Base-by-base conservation (phyloP, 495 filamentous ascomycete genomes). In the Chlorociboria aeruginascens region DNA sequence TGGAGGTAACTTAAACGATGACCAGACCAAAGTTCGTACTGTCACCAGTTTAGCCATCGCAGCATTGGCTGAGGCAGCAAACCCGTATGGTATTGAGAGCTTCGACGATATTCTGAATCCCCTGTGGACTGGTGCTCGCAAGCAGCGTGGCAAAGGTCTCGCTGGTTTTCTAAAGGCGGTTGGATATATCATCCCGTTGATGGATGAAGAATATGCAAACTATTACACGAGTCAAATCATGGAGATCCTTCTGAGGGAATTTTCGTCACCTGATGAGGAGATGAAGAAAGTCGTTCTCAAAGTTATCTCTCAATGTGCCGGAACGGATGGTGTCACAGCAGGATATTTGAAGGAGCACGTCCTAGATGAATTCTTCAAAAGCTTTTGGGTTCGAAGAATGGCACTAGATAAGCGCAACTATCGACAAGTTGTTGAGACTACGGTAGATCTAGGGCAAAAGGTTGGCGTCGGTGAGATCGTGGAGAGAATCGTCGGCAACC, bases 261-360 rank as follows among this genome's bases (percentile, higher is more conserved):
- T 97, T 56, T 82, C 87, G 9, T 95, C 88, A 2, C 92, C 90
- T 0, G 93, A 99, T 54, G 93, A 99, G 62, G 93, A 99, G 65
- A 99, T 99, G 93, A 99, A 99, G 70, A 97, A 97, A 68, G 89
- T 97, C 2, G 92, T 97, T 9, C 66, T 97, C 33, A 97, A 97
- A 66, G 93, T 97, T 32, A 81, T 97, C 12, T 95, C 88, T n/a
- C 93, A 97, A 60, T 97, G 92, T 63, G 85, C 90, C 12, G 82
- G 83, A 55, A 97, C 92, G 0, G 82, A 89, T 57, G 93, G 93
- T 67, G 92, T 99, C 10, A 97, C 93, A 48, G 85, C 88, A 36
- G 78, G 78, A 40, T 99, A 96, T 60, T 74, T 99, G 25, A 96
- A 95, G 66, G 89, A 97, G 60, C 79, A 93, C 52, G 89, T 99